Conservation (phyloP, 352 stramenopile genomes). For the Hyaloperonospora arabidopsidis region DNA sequence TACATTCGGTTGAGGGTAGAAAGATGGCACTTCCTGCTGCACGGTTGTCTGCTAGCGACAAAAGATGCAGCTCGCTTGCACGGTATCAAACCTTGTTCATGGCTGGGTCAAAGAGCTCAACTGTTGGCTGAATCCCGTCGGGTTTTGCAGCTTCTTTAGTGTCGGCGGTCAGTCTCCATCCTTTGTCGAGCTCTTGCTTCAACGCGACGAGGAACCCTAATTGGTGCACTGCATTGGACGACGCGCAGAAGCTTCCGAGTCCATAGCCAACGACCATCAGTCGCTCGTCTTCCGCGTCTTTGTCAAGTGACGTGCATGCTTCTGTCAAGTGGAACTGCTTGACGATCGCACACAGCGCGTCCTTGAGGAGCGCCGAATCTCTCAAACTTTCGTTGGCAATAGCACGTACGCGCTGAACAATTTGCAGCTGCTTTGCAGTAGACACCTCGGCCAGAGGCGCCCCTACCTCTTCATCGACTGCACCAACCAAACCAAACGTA, state of each 20-base stretch:
- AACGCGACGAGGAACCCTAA: slow-evolving; percentile 55
- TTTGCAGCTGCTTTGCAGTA: slow-evolving; percentile 28
- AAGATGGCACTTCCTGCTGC: no score
- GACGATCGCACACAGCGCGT: slow-evolving; percentile 20
- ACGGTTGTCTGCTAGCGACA: no score
- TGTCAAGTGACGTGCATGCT: slow-evolving; percentile 5
- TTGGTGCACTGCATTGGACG: slow-evolving; percentile 67
- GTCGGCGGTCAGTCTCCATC: background rate
- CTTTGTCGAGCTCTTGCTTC: slow-evolving; percentile 15
- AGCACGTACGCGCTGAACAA: slow-evolving; percentile 31
- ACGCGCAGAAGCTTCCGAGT: slow-evolving; percentile 67
- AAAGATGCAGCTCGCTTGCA: background rate
- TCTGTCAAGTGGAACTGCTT: slow-evolving; percentile 21
- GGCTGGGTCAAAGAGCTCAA: slow-evolving; percentile 65
- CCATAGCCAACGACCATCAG: slow-evolving; percentile 57
- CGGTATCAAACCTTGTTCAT: slow-evolving; percentile 55
- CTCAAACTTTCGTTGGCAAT: slow-evolving; percentile 27
- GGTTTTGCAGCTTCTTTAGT: background rate
- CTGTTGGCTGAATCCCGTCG: slow-evolving; percentile 5
- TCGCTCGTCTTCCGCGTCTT: background rate
- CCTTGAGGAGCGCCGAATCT: slow-evolving; percentile 24
- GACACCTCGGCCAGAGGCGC: slow-evolving; percentile 27
- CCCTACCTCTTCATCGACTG: slow-evolving; percentile 19
- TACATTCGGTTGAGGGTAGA: background rate
- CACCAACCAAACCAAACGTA: background rate